Conservation (phyloP, 305 asterid genomes). For the Fraxinus velutina region DNA sequence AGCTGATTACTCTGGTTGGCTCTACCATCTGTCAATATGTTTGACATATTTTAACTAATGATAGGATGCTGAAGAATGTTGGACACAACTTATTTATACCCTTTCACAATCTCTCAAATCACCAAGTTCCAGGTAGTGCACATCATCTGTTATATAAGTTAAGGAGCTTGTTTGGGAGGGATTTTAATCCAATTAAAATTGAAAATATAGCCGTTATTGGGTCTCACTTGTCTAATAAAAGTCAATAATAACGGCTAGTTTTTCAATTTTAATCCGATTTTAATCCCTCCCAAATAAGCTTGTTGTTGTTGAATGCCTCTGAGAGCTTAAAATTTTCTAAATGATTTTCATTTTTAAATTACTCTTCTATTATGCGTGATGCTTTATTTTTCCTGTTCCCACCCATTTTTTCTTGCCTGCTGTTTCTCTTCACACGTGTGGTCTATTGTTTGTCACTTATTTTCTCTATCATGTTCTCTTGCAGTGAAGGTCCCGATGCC, state of each 20-base stretch:
- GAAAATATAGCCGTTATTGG: no score
- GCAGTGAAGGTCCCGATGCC: constrained; percentile 72
- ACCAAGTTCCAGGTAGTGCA: constrained; percentile 57
- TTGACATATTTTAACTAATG: constrained; percentile 23
- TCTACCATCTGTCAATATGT: constrained; percentile 1
- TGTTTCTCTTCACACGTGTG: constrained; percentile 14
- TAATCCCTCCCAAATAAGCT: no score
- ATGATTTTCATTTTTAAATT: not conserved
- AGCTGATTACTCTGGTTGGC: not conserved
- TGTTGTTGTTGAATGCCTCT: constrained; percentile 14
- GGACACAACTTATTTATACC: constrained; percentile 89
- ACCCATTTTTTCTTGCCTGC: constrained; percentile 3
- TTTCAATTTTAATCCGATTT: no score
- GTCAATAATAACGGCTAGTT: no score
- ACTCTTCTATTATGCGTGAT: not conserved
- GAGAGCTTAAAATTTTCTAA: constrained; percentile 9
- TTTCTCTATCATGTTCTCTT: constrained; percentile 20
- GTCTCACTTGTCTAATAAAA: no score
- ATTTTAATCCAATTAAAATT: no score
- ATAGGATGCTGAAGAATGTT: constrained; percentile 99
- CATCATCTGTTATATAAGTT: constrained; percentile 13
- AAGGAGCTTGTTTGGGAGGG: not conserved
- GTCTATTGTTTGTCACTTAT: not conserved
- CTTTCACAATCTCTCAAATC: constrained; percentile 74
- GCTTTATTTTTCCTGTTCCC: not conserved